Percentiles rank a stretch among this genome's conserved stretches.
Conservation (phyloP, 2,329 filamentous ascomycete genomes). For the Myotisia sp. region DNA sequence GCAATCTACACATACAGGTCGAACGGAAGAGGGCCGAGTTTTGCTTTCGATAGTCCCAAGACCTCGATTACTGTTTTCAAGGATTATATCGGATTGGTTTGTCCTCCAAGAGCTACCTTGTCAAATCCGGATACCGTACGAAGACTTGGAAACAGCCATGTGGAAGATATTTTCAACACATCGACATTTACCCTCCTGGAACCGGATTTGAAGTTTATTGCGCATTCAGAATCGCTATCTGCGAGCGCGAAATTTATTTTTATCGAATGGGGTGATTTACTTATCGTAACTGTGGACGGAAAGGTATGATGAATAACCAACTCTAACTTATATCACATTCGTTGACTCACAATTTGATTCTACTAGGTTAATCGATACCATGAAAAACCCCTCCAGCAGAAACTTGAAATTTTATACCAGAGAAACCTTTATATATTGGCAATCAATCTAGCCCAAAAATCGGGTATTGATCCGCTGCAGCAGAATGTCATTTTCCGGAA, state of each 20-base stretch:
- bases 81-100: slow-evolving; percentile 77
- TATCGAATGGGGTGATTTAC: slow-evolving; percentile 80
- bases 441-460: slow-evolving; percentile 83
- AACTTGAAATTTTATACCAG: slow-evolving; percentile 85
- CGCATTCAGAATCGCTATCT: slow-evolving; percentile 72
- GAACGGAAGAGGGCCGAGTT: slow-evolving; percentile 72
- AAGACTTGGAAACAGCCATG: slow-evolving; percentile 56
- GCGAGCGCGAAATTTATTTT: slow-evolving; percentile 69
- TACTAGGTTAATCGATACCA: slow-evolving; percentile 67
- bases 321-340: not conserved
- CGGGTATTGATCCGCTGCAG: slow-evolving; percentile 62
- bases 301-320: slow-evolving; percentile 58
- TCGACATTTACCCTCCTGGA: slow-evolving; percentile 87
- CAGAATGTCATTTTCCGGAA: slow-evolving; percentile 85
- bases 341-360: slow-evolving; percentile 18
- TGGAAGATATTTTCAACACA: slow-evolving; percentile 70
- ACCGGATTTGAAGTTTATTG: slow-evolving; percentile 75
- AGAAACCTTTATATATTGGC: slow-evolving; percentile 84
- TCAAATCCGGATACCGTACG: slow-evolving; percentile 49
- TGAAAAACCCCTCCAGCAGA: slow-evolving; percentile 79
- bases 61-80: slow-evolving; percentile 63
- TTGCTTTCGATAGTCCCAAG: slow-evolving; percentile 84
- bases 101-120: slow-evolving; percentile 51
- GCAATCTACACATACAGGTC: slow-evolving; percentile 86
- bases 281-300: slow-evolving; percentile 78